These are phyloP conservation scores for Cryptococcus sp. DNA, from an alignment of 1,284 basidiomycete species.

Conservation along the genomic window DNA sequence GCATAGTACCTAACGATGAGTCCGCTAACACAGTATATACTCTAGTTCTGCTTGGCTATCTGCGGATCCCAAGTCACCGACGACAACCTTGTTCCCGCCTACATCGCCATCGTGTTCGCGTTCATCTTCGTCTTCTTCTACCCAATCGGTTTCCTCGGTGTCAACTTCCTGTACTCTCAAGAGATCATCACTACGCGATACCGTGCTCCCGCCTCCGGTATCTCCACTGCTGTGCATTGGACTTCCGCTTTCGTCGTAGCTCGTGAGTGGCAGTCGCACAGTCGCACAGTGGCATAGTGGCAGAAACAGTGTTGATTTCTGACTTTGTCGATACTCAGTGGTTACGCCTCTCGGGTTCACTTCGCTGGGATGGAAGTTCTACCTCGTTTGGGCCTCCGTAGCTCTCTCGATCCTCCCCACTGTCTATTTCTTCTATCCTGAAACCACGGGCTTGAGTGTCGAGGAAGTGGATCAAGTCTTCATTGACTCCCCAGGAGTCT, in stretches of 20 bases:
- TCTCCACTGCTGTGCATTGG: slow-evolving; percentile 36
- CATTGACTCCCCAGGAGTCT: slow-evolving; percentile 22
- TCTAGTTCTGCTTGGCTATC: slow-evolving; percentile 33
- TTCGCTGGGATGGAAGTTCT: slow-evolving; percentile 28
- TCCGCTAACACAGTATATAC: neutral
- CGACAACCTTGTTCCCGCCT: slow-evolving; percentile 28
- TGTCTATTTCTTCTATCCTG: slow-evolving; percentile 40
- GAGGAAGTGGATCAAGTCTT: slow-evolving; percentile 37
- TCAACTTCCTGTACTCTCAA: slow-evolving; percentile 38
- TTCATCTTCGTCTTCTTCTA: slow-evolving; percentile 39
- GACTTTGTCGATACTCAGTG: slow-evolving; percentile 3
- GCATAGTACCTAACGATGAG: neutral
- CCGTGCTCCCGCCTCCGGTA: slow-evolving; percentile 35
- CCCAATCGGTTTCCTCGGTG: slow-evolving; percentile 37
- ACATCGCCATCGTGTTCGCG: slow-evolving; percentile 36
- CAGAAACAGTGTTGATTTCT: slow-evolving; percentile 3
- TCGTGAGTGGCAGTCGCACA: neutral
- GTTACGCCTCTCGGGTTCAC: slow-evolving; percentile 28
- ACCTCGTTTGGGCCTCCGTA: slow-evolving; percentile 29
- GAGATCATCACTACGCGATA: slow-evolving; percentile 37
- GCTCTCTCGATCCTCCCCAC: slow-evolving; percentile 27
- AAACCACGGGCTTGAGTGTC: slow-evolving; percentile 34
- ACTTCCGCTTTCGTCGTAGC: slow-evolving; percentile 32
- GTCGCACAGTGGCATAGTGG: no score
- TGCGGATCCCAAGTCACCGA: slow-evolving; percentile 36